Evolutionary conservation across 2,329 filamentous ascomycete genomes (phyloP), one percentile per base, ranked within the genome.

Genomic region (Thelonectria discophora): DNA sequence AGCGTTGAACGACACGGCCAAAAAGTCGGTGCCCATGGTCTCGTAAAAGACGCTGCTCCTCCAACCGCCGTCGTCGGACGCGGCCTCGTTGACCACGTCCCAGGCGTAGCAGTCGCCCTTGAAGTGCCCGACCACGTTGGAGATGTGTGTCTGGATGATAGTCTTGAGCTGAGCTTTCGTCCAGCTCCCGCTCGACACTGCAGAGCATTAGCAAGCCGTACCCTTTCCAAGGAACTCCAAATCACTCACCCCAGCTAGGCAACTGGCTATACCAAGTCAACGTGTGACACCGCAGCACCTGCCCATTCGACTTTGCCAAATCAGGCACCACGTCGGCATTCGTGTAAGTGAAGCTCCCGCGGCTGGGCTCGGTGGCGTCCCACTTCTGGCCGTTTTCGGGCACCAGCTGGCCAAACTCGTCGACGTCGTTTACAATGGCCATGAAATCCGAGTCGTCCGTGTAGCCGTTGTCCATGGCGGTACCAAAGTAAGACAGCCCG

Each of bases 21-120:
- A 81, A 75, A 84, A 90, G 43, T 80, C 79, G 11, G 81, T 80
- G 20, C 86, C 86, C 17, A 89, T 81, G 32, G 80, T 80, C 30
- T 80, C 73, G 73, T 82, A 82, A 75, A 87, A 90, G 63, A 88
- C 80, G 57, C 75, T 79, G 59, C 78, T 69, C 58, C 86, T 79
- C 75, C 79, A 85, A 8, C 78, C 81, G 13, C 85, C 86, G 65
- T 84, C 81, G 18, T 89, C 87, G 59, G 83, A 81, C 42, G 88
- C 79, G 5, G 82, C 84, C 77, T 90, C 87, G 72, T 90, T 90
- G 21, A 89, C 81, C 0, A 90, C 87, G 58, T 90, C 87, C 87
- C 87, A 90, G 30, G 82, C 80, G 72, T 86, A 85, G 74, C 87
- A 88, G 66, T 84, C 79, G 57, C 85, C 83, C 73, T 83, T 82